Evolutionary conservation across 371 early-diverging fungal species (phyloP).

Genomic region (Catenaria anguillulae): DNA sequence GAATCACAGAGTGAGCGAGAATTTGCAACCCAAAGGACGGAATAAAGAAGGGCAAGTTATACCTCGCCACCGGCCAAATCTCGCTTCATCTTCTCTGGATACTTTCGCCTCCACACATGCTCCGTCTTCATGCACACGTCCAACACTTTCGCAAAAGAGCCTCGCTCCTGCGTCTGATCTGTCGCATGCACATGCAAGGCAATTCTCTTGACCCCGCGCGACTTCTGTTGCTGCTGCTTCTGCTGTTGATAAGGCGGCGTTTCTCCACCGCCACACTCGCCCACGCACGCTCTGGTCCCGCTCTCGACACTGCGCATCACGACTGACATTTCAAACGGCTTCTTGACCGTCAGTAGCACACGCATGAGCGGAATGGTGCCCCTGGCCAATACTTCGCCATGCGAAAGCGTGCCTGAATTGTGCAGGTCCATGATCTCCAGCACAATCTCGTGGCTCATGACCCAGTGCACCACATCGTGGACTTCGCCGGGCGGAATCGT

Average conservation of each 20-base stretch:
- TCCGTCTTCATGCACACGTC: constrained; percentile 19
- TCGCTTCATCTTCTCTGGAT: constrained; percentile 11
- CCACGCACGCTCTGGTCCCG: too few species aligned
- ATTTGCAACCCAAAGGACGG: too few species aligned
- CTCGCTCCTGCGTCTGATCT: constrained; percentile 23
- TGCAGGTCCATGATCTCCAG: constrained; percentile 19
- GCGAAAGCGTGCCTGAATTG: constrained; percentile 13
- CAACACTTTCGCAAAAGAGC: constrained; percentile 22
- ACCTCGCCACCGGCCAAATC: constrained; percentile 8
- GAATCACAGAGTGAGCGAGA: too few species aligned
- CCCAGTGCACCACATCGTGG: constrained; percentile 23
- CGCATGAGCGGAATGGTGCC: constrained; percentile 17
- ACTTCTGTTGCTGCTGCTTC: neutral
- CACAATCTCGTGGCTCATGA: constrained; percentile 17
- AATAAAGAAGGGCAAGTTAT: too few species aligned
- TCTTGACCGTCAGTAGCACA: constrained; percentile 18
- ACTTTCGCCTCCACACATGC: constrained; percentile 15
- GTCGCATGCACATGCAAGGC: constrained; percentile 19
- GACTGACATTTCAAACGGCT: constrained; percentile 17
- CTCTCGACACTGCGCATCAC: constrained; percentile 12
- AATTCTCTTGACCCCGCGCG: too few species aligned
- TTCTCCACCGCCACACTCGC: too few species aligned
- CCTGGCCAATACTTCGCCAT: constrained; percentile 15
- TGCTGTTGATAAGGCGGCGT: too few species aligned
- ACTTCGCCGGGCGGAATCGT: constrained; percentile 22